A percentile compares a stretch with the other conserved stretches of the same genome.
phyloP scores from a whole-genome alignment of 192 early-diverging fungal genomes.

The Dissophora globulifera region DNA sequence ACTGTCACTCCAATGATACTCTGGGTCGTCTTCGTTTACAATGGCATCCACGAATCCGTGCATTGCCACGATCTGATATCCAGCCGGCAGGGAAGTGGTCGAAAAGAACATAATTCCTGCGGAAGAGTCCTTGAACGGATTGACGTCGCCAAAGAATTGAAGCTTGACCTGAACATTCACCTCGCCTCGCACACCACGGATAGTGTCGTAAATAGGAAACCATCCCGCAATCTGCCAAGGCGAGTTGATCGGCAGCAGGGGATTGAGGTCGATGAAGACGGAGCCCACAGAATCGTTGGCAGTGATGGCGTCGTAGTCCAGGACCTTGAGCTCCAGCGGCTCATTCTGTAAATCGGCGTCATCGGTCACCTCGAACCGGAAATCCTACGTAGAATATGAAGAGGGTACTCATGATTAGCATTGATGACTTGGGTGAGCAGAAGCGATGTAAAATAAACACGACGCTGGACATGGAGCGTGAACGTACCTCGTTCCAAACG shows the following conservation, averaged over 20 bases:
- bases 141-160: slow-evolving; percentile 85
- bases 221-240: slow-evolving; percentile 73
- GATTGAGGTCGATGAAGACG: slow-evolving; percentile 82
- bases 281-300: slow-evolving; percentile 79
- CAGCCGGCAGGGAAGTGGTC: slow-evolving; percentile 63
- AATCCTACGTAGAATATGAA: slow-evolving; percentile 56
- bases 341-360: slow-evolving; percentile 86
- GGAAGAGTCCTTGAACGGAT: slow-evolving; percentile 83
- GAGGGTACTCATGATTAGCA: neutral
- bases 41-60: slow-evolving; percentile 79
- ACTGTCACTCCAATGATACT: slow-evolving; percentile 85
- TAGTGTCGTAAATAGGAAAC: slow-evolving; percentile 85
- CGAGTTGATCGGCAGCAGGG: slow-evolving; percentile 76
- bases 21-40: slow-evolving; percentile 78
- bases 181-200: slow-evolving; percentile 79
- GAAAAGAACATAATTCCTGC: slow-evolving; percentile 76
- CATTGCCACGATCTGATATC: slow-evolving; percentile 63
- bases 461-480: neutral
- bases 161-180: slow-evolving; percentile 75
- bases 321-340: slow-evolving; percentile 78
- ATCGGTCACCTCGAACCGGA: slow-evolving; percentile 80
- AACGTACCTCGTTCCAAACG: slow-evolving; percentile 75
- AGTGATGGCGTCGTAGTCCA: slow-evolving; percentile 82
- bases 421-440: neutral
- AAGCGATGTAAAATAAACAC: no score